Base-by-base conservation (phyloP, 1,139 yeast genomes). In the Diutina rugosa region DNA sequence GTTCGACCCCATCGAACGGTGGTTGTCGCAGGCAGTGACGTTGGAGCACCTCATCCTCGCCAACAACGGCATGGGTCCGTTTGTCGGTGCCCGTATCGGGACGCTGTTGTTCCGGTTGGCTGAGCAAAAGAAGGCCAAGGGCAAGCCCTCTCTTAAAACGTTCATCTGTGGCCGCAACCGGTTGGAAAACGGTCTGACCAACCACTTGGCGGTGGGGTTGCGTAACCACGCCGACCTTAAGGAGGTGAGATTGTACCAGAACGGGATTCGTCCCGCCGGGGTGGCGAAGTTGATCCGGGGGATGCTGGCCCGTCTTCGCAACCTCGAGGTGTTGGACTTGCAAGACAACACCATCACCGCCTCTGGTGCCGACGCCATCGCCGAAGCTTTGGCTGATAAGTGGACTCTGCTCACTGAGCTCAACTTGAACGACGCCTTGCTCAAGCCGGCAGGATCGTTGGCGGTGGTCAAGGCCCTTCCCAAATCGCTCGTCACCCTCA, bases 21-120 rank as follows among this genome's bases (percentile, higher is more conserved):
- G 86, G 65, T 76, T 95, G 61, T 73, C 88, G 16, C 78, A 84
- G 63, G 96, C 95, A 54, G 78, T 82, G 18, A 84, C 96, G 30
- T 73, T 93, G 58, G 86, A 88, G 69, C 97, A 93, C 67, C 79
- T 95, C 68, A 84, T 89, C 61, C 76, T 95, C 61, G 87, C 97
- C 55, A 93, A 93, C 72, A 93, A 95, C 69, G 99, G 99, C 57
- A 85, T 93, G 83, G 99, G 99, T 28, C 99, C 99, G 38, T 87
- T 87, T 69, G 96, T 98, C 0, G 99, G 99, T 63, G 86, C 95
- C 56, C 81, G 96, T 69, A 87, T 93, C 61, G 99, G 97, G 59
- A 82, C 82, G 61, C 89, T 96, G 6, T 79, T 93, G 58, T 89
- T 77, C 71, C 78, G 79, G 64, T 78, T 91, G 63, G 83, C 95